These are phyloP conservation scores for Exidia glandulosa DNA, from an alignment of 768 basidiomycete genomes.

Conservation along the genomic window DNA sequence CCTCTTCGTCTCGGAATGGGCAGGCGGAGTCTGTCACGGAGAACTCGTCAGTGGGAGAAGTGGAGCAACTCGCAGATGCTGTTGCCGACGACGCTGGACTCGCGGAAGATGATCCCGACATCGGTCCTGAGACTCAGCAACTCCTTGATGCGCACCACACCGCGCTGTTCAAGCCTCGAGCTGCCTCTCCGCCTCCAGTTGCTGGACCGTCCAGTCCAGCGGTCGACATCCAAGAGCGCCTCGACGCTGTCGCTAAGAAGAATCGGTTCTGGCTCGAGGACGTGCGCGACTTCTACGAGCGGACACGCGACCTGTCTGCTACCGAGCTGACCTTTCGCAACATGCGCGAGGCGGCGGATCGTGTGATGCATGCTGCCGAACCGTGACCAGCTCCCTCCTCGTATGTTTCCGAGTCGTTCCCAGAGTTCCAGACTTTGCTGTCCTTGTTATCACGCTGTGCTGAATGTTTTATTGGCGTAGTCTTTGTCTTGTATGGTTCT, in stretches of 20 bases:
- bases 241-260: not conserved
- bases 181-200: not conserved
- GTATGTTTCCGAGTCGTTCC: not conserved
- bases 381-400: no score
- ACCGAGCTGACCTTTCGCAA: not conserved
- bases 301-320: not conserved
- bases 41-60: no score
- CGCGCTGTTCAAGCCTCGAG: not conserved
- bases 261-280: not conserved
- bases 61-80: no score
- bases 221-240: not conserved
- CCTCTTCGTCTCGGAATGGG: no score
- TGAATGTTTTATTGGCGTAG: no score
- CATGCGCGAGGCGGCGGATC: not conserved
- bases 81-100: no score
- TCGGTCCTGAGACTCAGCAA: not conserved
- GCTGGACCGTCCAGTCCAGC: not conserved
- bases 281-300: not conserved
- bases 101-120: no score
- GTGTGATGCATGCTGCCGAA: not conserved
- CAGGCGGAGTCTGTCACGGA: no score
- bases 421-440: no score
- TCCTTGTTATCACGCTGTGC: no score
- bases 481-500: no score
- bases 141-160: not conserved